These are phyloP conservation scores for Coemansia asiatica DNA, from an alignment of 192 early-diverging fungal species.

Conservation along the genomic window DNA sequence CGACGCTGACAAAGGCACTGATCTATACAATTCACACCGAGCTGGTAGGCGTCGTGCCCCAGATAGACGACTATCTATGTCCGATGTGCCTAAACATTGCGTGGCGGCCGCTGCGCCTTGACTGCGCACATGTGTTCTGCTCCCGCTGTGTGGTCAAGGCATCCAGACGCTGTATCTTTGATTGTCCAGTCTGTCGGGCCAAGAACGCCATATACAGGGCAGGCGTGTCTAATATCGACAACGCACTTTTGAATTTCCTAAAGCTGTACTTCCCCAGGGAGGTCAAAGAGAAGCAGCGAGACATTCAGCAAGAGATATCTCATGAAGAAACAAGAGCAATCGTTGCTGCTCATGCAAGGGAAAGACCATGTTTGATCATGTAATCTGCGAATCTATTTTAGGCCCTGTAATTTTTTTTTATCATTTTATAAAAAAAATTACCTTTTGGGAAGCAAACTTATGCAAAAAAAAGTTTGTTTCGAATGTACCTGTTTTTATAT, in stretches of 20 bases:
- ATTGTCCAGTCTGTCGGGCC: constrained; percentile 76
- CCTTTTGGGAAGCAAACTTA: neutral
- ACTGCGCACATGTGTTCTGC: constrained; percentile 77
- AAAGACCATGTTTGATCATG: constrained; percentile 37
- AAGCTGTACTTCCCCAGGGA: constrained; percentile 79
- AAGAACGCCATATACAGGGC: constrained; percentile 63
- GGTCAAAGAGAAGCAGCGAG: constrained; percentile 68
- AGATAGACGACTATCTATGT: constrained; percentile 76
- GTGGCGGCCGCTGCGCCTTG: constrained; percentile 77
- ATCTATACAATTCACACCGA: constrained; percentile 63
- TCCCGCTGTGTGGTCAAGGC: constrained; percentile 79
- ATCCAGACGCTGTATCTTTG: constrained; percentile 57
- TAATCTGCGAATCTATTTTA: too few relatives aligned
- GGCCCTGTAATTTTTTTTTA: too few relatives aligned
- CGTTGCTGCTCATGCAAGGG: constrained; percentile 46
- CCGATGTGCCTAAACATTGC: constrained; percentile 75
- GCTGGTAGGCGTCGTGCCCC: constrained; percentile 71
- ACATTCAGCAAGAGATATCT: constrained; percentile 64
- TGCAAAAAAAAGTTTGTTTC: too few relatives aligned
- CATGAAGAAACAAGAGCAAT: constrained; percentile 64
- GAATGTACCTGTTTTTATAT: too few relatives aligned
- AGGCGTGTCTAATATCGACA: constrained; percentile 62
- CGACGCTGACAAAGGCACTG: constrained; percentile 58
- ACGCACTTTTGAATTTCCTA: constrained; percentile 67
- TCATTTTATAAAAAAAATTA: neutral